Base-by-base conservation (phyloP, 176 grass and related monocot species). In the Tillandsia leiboldiana region DNA sequence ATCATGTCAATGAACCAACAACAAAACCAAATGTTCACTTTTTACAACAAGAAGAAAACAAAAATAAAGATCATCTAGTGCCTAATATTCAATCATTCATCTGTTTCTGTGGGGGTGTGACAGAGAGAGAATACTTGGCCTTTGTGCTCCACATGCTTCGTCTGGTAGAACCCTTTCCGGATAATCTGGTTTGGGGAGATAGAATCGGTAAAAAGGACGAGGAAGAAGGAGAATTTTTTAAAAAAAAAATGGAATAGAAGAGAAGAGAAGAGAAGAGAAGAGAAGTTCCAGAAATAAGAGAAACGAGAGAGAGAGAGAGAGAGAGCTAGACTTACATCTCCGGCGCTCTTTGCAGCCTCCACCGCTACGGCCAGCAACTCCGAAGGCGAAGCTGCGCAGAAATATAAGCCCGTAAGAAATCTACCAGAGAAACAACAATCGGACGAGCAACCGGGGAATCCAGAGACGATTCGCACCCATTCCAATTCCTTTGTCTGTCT, bases 81-180 rank as follows among this genome's bases (percentile, higher is more conserved):
- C 18, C 6, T 2, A 42, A 49, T 24, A 24, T 24, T 24, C 24
- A 24, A 24, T 24, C 24, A 24, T 24, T 24, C 24, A 24, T 24
- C 24, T 24, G 24, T 24, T 24, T 24, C 24, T 24, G 24, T 24
- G 24, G 13, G 64, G 8, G 5, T 49, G 13, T 48, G 15, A 51
- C 73, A 72, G 23, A 24, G 11, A 26, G 26, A 56, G n/a, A 67
- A 51, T 2, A 97, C 93, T 89, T 79, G 86, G 69, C 93, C 93
- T 81, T 97, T 97, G 84, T 96, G 93, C 81, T 92, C 89, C 82
- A 97, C 86, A 67, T 90, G 85, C 81, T 97, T 97, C 64, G 86
- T 90, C 76, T 75, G 68, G 79, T 90, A 87, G 47, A 97, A 97
- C 49, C 89, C 86, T 69, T 90, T 85, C 65, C 79, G 77, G 67